Evolutionary conservation across 1,284 basidiomycete genomes (phyloP).

Genomic region (Gymnopus androsaceus): DNA sequence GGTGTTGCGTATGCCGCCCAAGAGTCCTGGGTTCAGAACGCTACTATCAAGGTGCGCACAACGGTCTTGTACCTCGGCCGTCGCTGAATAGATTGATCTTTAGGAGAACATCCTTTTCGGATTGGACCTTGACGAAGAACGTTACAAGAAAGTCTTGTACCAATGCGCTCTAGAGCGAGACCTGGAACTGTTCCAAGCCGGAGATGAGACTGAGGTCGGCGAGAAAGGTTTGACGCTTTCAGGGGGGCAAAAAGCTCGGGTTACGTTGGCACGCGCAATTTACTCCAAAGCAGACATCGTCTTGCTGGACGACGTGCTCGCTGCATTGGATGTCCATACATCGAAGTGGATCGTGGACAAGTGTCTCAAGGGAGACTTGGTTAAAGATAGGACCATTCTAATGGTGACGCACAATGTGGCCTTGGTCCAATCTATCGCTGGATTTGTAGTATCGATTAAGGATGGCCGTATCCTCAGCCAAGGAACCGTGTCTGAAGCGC

Average conservation of each 20-base stretch:
- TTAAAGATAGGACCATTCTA: conserved; percentile 69
- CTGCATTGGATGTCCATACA: conserved; percentile 65
- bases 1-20: conserved; percentile 79
- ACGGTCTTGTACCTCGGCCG: too few species aligned
- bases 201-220: conserved; percentile 60
- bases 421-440: conserved; percentile 56
- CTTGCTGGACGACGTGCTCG: conserved; percentile 65
- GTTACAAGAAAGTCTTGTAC: conserved; percentile 68
- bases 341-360: conserved; percentile 77
- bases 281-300: conserved; percentile 65
- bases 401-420: conserved; percentile 73
- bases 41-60: conserved; percentile 37
- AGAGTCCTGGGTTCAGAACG: conserved; percentile 76
- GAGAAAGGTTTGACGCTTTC: conserved; percentile 2
- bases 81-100: too few species aligned
- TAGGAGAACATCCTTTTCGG: conserved; percentile 86
- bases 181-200: conserved; percentile 63
- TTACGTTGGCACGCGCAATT: conserved; percentile 56
- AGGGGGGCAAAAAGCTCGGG: conserved; percentile 65
- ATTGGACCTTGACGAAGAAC: conserved; percentile 65
- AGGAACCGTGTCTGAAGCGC: conserved; percentile 41
- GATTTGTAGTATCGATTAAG: conserved; percentile 56
- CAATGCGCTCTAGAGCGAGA: conserved; percentile 63
- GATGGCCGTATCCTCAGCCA: conserved; percentile 46
- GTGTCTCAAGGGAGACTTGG: conserved; percentile 69